phyloP scores from a whole-genome alignment of 345 rosid genomes.

The Bretschneidera sinensis region DNA sequence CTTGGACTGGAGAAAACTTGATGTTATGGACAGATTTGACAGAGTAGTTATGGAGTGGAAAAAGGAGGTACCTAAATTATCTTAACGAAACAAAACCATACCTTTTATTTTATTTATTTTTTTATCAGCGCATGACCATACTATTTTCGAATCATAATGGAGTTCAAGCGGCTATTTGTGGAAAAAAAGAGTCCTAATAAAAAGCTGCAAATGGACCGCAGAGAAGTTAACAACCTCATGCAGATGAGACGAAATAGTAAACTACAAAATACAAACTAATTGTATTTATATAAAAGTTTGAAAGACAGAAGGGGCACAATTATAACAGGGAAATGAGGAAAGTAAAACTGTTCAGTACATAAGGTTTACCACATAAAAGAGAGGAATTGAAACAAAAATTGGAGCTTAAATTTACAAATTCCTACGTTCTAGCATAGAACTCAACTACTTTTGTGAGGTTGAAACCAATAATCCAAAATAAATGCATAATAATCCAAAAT shows the following conservation, averaged over 20 bases:
- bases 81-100: too few relatives aligned
- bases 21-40: background rate
- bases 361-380: background rate
- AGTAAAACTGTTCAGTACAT: background rate
- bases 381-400: background rate
- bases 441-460: too few relatives aligned
- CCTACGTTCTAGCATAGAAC: too few relatives aligned
- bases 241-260: background rate
- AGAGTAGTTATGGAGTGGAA: background rate
- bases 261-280: background rate
- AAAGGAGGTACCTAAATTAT: background rate
- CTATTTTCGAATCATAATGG: too few relatives aligned
- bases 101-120: too few relatives aligned
- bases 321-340: background rate
- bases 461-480: too few relatives aligned
- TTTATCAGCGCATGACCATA: too few relatives aligned
- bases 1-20: background rate
- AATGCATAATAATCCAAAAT: too few relatives aligned
- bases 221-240: background rate
- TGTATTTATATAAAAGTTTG: background rate
- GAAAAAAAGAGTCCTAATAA: too few relatives aligned
- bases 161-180: too few relatives aligned
- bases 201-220: background rate
- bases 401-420: too few relatives aligned
- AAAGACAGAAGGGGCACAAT: too few relatives aligned